Evolutionary conservation across 495 filamentous ascomycete genomes (phyloP), one percentile per base, ranked within the genome.

Genomic region (Penicillium cataractarum): DNA sequence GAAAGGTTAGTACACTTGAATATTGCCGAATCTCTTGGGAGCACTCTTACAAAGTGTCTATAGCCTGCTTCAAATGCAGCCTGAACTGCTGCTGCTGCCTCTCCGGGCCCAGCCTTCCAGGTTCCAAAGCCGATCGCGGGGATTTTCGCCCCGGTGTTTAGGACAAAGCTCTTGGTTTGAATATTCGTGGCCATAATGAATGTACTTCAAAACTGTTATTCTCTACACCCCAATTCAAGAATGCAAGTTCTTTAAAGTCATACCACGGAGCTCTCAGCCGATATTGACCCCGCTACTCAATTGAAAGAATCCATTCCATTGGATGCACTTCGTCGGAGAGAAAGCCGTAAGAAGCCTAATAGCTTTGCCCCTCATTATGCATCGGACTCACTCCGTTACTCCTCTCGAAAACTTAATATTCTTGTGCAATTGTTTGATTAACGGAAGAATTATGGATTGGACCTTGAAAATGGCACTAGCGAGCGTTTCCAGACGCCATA

Each of bases 111-210:
- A 42, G 71, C 66, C 46, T 74, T 71, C 46, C 59, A 85, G 62
- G 66, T 86, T 72, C 89, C 89, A 29, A 91, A 79, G 4, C 89
- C 89, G 13, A 91, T 64, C 49, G 88, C 85, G 35, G 89, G 89
- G 61, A 92, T 90, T 31, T 81, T 73, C 39, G 78, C 76, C 62
- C 87, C 88, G 46, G 79, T 90, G 75, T 92, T 92, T 60, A 92
- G 81, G 50, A 82, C 84, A 72, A 86, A 87, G 12, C 27, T 33
- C 46, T 68, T 67, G 27, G 56, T 57, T 49, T 60, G 52, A 39
- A 61, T 39, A 21, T 27, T 50, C 10, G 55, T 21, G 1, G 40
- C 17, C 59, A 66, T 65, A 24, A 15, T 32, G 35, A 7, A 22
- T 29, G 4, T 10, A 26, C 4, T 2, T 29, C 2, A 9, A 0